Percentiles rank a stretch among this genome's conserved stretches.
phyloP scores from a whole-genome alignment of 2,329 filamentous ascomycete genomes.

The Pestalotiopsis sp. region DNA sequence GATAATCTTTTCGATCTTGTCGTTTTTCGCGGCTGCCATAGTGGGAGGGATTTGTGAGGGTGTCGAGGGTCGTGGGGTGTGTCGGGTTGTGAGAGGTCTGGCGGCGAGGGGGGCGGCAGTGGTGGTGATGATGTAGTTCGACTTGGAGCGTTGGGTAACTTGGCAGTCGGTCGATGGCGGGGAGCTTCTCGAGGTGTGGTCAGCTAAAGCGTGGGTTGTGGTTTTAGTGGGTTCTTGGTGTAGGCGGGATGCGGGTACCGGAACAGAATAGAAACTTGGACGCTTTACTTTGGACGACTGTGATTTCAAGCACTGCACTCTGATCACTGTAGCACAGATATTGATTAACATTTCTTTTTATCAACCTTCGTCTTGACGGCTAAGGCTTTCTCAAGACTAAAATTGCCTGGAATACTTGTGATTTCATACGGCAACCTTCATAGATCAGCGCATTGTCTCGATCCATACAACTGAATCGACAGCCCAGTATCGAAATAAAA shows the following conservation, averaged over 20 bases:
- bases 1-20: constrained; percentile 61
- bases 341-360: too few species aligned
- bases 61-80: neutral
- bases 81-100: neutral
- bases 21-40: constrained; percentile 30
- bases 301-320: too few species aligned
- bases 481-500: too few species aligned
- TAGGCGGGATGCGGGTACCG: neutral
- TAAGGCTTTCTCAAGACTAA: too few species aligned
- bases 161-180: neutral
- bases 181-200: neutral
- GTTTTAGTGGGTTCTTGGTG: neutral
- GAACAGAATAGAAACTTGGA: neutral
- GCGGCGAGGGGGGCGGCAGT: neutral
- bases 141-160: neutral
- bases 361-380: too few species aligned
- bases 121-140: neutral
- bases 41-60: neutral
- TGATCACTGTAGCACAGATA: too few species aligned
- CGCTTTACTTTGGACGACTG: too few species aligned
- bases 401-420: too few species aligned
- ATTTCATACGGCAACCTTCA: too few species aligned
- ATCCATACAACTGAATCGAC: too few species aligned
- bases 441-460: too few species aligned
- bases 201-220: neutral